phyloP scores from a whole-genome alignment of 257 asterid genomes.

The Solanum ossicruentum region DNA sequence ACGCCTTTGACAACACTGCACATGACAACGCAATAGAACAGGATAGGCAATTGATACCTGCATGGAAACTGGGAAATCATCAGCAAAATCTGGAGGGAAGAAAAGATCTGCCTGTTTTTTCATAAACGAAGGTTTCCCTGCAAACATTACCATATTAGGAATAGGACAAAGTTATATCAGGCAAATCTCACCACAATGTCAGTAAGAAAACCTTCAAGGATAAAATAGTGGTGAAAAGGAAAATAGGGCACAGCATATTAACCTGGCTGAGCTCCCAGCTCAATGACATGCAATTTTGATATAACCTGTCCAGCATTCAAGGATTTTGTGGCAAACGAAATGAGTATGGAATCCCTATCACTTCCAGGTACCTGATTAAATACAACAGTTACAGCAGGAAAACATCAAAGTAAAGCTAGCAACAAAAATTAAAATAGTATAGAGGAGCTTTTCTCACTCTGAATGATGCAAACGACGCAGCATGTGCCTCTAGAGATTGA shows the following conservation, averaged over 20 bases:
- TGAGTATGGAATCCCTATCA: conserved; percentile 88
- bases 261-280: conserved; percentile 92
- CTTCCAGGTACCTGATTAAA: conserved; percentile 68
- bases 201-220: background rate
- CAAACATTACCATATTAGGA: background rate
- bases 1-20: background rate
- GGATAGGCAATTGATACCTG: conserved; percentile 42
- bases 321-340: conserved; percentile 65
- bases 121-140: conserved; percentile 88
- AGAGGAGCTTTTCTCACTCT: conserved; percentile 31
- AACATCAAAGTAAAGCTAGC: background rate
- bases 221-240: background rate
- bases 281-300: conserved; percentile 63
- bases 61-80: conserved; percentile 99
- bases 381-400: background rate
- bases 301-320: conserved; percentile 53
- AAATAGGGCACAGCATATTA: conserved; percentile 16
- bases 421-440: background rate
- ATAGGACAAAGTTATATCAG: background rate
- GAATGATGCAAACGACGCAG: conserved; percentile 87
- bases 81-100: conserved; percentile 97
- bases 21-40: background rate
- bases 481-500: conserved; percentile 98
- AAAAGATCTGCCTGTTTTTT: conserved; percentile 98
- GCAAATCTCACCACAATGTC: background rate